Evolutionary conservation across 352 stramenopile species (phyloP), one percentile per base, ranked within the genome.

Genomic region (Aphanomyces astaci): DNA sequence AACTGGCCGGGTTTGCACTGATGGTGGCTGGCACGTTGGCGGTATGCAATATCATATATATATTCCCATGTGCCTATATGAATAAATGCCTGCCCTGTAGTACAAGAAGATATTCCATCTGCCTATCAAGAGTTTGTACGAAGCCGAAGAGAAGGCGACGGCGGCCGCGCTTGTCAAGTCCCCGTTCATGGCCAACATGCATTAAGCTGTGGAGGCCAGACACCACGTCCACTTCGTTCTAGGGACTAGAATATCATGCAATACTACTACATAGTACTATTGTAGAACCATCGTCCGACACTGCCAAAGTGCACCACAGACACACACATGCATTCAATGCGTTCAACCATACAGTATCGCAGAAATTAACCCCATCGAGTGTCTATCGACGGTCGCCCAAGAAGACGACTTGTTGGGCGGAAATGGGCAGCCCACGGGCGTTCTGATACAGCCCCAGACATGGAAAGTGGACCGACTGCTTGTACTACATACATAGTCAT

Each of bases 91-190:
- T 66, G 9, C 7, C 31, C 3, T 54, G 10, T 77, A 92, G 84
- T 92, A 92, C 80, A 94, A 94, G 77, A 82, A 92, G 72, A 72
- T 94, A 30, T 71, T 91, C 28, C 74, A 66, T 28, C 68, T 92
- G 36, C 83, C 85, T 2, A 11, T 79, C 19, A 17, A 52, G 7
- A 64, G 67, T 55, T 71, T 90, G 24, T 92, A 92, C 65, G 74
- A 69, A 19, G 63, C 73, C 2, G 81, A 92, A 63, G 62, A 76
- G 57, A 80, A 66, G 59, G 79, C 84, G 32, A 67, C 52, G 36
- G 70, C 72, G 25, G 53, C 66, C 1, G 72, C 73, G 2, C 68
- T 71, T 28, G 77, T 77, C 75, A 90, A 88, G 70, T 90, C 82
- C 46, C 84, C 84, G 17, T 92, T 87, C 72, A 92, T 89, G 81